These are phyloP conservation scores for Fusarium goolgardi DNA, from an alignment of 2,329 filamentous ascomycete species.

Conservation along the genomic window DNA sequence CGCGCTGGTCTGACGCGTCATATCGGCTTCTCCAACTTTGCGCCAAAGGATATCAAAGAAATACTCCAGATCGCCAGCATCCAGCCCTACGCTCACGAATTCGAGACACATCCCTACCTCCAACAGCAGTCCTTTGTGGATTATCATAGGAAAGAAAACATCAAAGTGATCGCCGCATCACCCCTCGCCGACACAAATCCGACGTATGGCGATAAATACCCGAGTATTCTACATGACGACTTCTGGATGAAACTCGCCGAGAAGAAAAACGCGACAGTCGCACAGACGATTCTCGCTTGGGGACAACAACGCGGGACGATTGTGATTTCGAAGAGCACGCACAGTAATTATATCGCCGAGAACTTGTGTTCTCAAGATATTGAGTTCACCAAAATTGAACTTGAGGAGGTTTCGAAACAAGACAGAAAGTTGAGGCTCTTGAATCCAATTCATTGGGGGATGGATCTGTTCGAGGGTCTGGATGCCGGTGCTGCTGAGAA, in stretches of 20 bases:
- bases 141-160: slow-evolving; percentile 45
- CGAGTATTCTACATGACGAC: slow-evolving; percentile 31
- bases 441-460: slow-evolving; percentile 55
- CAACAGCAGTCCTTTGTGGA: slow-evolving; percentile 48
- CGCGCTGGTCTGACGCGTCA: slow-evolving; percentile 36
- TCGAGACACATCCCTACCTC: slow-evolving; percentile 72
- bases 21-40: slow-evolving; percentile 69
- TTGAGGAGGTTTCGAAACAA: slow-evolving; percentile 47
- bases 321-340: slow-evolving; percentile 39
- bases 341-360: slow-evolving; percentile 37
- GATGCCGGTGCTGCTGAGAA: slow-evolving; percentile 50
- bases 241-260: slow-evolving; percentile 37
- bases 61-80: slow-evolving; percentile 53
- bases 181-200: slow-evolving; percentile 43
- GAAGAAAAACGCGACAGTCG: slow-evolving; percentile 39
- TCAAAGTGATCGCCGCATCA: slow-evolving; percentile 44
- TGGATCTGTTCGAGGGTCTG: slow-evolving; percentile 54
- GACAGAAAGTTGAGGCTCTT: slow-evolving; percentile 52
- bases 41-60: slow-evolving; percentile 60
- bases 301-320: slow-evolving; percentile 38
- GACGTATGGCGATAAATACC: slow-evolving; percentile 36
- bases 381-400: slow-evolving; percentile 46
- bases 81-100: slow-evolving; percentile 45
- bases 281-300: slow-evolving; percentile 41
- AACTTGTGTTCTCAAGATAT: slow-evolving; percentile 36